phyloP scores from a whole-genome alignment of 768 basidiomycete species.

The Asterophora lycoperdoides region DNA sequence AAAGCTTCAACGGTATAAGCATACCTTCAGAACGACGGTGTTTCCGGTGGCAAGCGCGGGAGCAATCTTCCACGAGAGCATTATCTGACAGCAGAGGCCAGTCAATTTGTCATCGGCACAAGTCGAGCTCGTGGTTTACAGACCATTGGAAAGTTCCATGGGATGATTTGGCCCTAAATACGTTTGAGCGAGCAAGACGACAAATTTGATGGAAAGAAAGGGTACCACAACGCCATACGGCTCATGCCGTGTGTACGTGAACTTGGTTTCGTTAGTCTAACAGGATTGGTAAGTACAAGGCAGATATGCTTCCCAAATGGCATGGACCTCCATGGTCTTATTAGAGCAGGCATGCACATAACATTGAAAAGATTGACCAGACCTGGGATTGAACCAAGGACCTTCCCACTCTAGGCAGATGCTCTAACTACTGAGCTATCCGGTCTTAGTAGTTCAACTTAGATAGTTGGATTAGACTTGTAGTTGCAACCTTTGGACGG shows the following conservation, averaged over 20 bases:
- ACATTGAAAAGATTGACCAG: no score
- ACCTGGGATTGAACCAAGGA: no score
- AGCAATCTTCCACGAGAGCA: conserved; percentile 27
- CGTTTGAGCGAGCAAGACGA: background rate
- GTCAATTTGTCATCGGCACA: background rate
- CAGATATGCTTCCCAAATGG: no score
- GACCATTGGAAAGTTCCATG: conserved; percentile 48
- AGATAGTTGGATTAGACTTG: no score
- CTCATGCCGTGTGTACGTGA: conserved; percentile 41
- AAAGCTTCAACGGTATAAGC: no score
- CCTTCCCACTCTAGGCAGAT: no score
- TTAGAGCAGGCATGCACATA: no score
- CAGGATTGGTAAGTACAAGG: background rate
- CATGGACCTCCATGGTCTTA: conserved; percentile 52
- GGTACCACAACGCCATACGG: conserved; percentile 47
- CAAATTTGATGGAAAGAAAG: background rate
- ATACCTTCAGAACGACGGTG: conserved; percentile 50
- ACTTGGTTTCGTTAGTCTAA: conserved; percentile 26
- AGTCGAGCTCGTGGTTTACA: background rate
- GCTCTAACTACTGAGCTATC: no score
- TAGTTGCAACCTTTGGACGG: no score
- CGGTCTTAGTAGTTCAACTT: no score
- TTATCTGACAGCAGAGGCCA: conserved; percentile 10
- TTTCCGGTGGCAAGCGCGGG: conserved; percentile 46
- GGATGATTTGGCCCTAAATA: conserved; percentile 44